Evolutionary conservation across 2,329 filamentous ascomycete species (phyloP).

Genomic region (Dothistroma septosporum): DNA sequence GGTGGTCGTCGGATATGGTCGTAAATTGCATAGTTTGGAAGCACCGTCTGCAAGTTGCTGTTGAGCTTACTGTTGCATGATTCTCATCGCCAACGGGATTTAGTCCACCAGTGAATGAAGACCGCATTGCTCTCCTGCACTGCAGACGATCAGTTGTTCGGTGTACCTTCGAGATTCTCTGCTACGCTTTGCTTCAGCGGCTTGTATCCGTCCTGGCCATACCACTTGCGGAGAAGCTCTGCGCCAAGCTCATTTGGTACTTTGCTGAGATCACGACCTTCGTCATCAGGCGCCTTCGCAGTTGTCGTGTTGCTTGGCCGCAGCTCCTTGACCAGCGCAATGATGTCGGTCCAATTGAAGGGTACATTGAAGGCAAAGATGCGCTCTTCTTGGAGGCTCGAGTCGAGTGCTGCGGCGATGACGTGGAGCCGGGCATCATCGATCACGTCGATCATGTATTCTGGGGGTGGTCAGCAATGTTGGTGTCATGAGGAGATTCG

Average conservation of each 20-base stretch:
- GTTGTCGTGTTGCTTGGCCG: slow-evolving; percentile 37
- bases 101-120: no score
- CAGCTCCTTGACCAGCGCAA: slow-evolving; percentile 37
- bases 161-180: slow-evolving; percentile 23
- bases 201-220: slow-evolving; percentile 27
- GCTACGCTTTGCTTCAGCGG: slow-evolving; percentile 26
- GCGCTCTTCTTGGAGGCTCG: slow-evolving; percentile 46
- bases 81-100: no score
- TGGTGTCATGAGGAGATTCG: background rate
- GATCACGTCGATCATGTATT: slow-evolving; percentile 44
- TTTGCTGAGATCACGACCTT: slow-evolving; percentile 24
- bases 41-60: no score
- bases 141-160: slow-evolving; percentile 5
- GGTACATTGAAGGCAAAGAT: slow-evolving; percentile 52
- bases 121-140: background rate
- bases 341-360: slow-evolving; percentile 46
- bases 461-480: background rate
- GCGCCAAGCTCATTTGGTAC: slow-evolving; percentile 29
- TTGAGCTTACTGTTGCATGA: no score
- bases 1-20: no score
- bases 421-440: slow-evolving; percentile 53
- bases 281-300: slow-evolving; percentile 16
- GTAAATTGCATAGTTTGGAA: no score
- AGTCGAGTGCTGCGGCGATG: slow-evolving; percentile 45
- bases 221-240: slow-evolving; percentile 30